Evolutionary conservation across 2,329 filamentous ascomycete genomes (phyloP), one percentile per base, ranked within the genome.

Genomic region (Ceratocystis huliohia): DNA sequence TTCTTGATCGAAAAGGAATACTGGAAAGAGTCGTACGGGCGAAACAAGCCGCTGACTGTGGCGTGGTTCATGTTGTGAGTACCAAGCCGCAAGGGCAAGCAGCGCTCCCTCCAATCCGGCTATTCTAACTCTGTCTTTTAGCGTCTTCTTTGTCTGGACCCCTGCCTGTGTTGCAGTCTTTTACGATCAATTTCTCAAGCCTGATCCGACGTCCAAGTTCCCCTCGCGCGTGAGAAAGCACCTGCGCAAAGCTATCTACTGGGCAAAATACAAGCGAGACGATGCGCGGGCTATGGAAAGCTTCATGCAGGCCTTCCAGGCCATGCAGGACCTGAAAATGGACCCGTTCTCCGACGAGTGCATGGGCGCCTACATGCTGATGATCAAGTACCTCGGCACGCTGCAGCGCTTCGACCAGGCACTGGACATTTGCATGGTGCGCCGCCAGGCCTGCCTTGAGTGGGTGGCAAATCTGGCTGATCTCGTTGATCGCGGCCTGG

Each of bases 261-360:
- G 66, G 66, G 64, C 66, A 13, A 68, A 68, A 64, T 68, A 68
- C 50, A 65, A 68, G 48, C 66, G 66, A 30, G 66, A 68, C 30
- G 66, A 68, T 56, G 53, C 33, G 30, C 66, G 66, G n/a, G 66
- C 66, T 20, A 68, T 68, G 66, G 22, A 66, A 1, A 62, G 62
- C 44, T 68, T 68, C 61, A 44, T 63, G 33, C 48, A 56, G 13
- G 63, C 66, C 25, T 68, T 65, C 30, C 56, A 68, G 25, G 66
- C 64, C 8, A 68, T 68, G 56, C 48, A 61, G 15, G 64, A 63
- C 33, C 44, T 68, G 59, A 41, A 50, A n/a, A 65, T 99, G 78
- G 91, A 97, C 73, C 90, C 89, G 0, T 95, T 92, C 74, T 92
- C 89, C 3, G 89, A 96, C 71, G 92, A 96, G 74, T 87, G 96